These are phyloP conservation scores for Ganoderma sp. DNA, from an alignment of 1,284 basidiomycete genomes.

Conservation along the genomic window DNA sequence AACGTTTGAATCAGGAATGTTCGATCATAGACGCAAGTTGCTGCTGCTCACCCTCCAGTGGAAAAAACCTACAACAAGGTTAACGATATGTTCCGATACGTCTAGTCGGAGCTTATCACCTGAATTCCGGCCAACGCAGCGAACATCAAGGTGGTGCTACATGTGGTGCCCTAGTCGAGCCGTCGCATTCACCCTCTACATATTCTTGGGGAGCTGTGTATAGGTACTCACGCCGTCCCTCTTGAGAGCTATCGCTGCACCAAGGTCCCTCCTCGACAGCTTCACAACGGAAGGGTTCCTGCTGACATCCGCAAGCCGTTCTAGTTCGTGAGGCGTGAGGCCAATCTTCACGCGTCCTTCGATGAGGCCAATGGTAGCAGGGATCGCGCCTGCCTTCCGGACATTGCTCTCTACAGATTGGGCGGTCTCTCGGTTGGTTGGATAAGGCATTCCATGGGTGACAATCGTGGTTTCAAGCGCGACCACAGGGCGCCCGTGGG, in stretches of 20 bases:
- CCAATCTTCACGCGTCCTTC: conserved; percentile 89
- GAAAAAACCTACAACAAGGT: conserved; percentile 67
- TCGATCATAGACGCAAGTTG: conserved; percentile 3
- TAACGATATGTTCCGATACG: conserved; percentile 13
- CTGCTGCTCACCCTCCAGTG: conserved; percentile 70
- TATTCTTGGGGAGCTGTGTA: too few species aligned
- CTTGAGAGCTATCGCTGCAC: conserved; percentile 70
- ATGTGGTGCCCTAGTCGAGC: conserved; percentile 74
- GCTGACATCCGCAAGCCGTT: conserved; percentile 68
- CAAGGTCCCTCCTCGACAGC: conserved; percentile 89
- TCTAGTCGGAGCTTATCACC: conserved; percentile 42
- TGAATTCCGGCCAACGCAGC: conserved; percentile 85
- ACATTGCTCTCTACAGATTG: conserved; percentile 80
- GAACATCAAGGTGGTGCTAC: conserved; percentile 86
- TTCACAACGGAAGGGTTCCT: conserved; percentile 63
- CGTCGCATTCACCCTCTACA: not conserved
- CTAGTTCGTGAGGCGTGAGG: conserved; percentile 69
- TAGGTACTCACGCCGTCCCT: conserved; percentile 59
- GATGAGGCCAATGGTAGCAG: conserved; percentile 91
- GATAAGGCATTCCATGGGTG: conserved; percentile 89
- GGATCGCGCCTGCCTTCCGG: conserved; percentile 77
- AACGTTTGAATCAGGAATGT: conserved; percentile 11
- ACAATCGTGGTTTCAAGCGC: conserved; percentile 90
- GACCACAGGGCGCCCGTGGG: conserved; percentile 62
- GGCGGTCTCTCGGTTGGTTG: conserved; percentile 79